These are phyloP conservation scores for Coniella vitis DNA, from an alignment of 2,329 filamentous ascomycete species.

Conservation along the genomic window DNA sequence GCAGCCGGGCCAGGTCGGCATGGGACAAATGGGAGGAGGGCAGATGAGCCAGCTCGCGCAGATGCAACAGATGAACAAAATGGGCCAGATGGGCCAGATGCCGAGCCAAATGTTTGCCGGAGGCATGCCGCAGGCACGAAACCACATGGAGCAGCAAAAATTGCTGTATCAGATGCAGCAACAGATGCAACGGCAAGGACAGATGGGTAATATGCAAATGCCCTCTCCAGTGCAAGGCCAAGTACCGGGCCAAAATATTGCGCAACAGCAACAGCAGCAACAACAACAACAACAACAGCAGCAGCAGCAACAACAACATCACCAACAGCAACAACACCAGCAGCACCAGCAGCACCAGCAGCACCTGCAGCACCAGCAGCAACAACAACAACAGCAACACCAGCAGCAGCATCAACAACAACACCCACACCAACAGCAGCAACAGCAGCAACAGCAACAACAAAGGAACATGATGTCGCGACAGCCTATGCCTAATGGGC, in stretches of 20 bases:
- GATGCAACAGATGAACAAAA: slow-evolving; percentile 36
- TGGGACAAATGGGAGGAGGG: slow-evolving; percentile 25
- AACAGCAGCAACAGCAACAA: slow-evolving; percentile 18
- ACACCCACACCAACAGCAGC: slow-evolving; percentile 15
- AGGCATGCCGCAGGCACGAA: slow-evolving; percentile 38
- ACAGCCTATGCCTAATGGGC: slow-evolving; percentile 49
- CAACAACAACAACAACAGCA: slow-evolving; percentile 43
- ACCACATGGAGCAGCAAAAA: slow-evolving; percentile 65
- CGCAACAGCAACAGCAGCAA: slow-evolving; percentile 47
- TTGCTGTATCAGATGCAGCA: slow-evolving; percentile 79
- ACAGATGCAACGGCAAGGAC: slow-evolving; percentile 48
- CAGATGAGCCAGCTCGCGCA: slow-evolving; percentile 29
- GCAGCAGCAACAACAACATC: background rate
- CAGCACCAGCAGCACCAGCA: slow-evolving; percentile 22
- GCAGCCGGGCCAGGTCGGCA: slow-evolving; percentile 22
- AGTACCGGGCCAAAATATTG: slow-evolving; percentile 28
- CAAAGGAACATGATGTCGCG: slow-evolving; percentile 45
- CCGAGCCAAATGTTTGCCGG: slow-evolving; percentile 27
- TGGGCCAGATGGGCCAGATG: slow-evolving; percentile 34
- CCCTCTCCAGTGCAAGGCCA: slow-evolving; percentile 27
- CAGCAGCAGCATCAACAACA: slow-evolving; percentile 13
- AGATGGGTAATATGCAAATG: slow-evolving; percentile 28
- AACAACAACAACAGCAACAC: slow-evolving; percentile 1
- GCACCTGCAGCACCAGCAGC: slow-evolving; percentile 4
- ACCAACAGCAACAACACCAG: slow-evolving; percentile 26